These are phyloP conservation scores for Pyrus hybrid DNA, from an alignment of 331 rosid genomes.

Conservation along the genomic window DNA sequence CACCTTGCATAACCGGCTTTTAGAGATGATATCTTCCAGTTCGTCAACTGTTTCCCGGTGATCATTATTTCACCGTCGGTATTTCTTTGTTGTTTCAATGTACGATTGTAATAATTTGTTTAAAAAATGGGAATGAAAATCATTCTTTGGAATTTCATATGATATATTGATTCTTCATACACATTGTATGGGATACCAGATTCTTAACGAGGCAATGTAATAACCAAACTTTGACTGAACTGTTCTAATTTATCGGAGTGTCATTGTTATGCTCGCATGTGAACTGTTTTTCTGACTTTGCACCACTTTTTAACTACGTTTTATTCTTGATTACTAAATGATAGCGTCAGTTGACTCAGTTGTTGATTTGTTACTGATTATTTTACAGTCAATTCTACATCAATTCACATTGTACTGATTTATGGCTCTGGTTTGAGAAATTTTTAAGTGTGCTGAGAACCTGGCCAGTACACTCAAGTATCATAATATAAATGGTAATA, in stretches of 20 bases:
- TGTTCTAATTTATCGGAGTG: neutral
- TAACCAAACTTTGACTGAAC: neutral
- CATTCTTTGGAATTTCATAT: neutral
- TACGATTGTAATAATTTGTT: neutral
- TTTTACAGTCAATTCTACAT: neutral
- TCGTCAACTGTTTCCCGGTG: conserved; percentile 26
- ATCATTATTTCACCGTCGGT: neutral
- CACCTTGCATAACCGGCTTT: conserved; percentile 41
- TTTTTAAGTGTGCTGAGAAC: neutral
- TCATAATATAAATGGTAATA: no score
- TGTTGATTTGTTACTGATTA: no score
- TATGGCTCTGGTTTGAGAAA: neutral
- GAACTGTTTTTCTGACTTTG: no score
- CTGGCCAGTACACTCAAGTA: no score
- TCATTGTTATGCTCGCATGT: no score
- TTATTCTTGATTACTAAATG: neutral
- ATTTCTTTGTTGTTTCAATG: neutral
- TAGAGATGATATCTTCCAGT: conserved; percentile 39
- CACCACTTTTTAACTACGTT: neutral
- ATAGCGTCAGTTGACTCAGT: neutral
- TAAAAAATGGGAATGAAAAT: neutral
- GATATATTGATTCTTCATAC: neutral
- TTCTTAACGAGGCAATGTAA: neutral
- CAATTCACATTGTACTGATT: neutral
- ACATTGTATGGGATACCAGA: neutral